Conservation (phyloP, 1,284 basidiomycete genomes). For the Blastosporella zonata region DNA sequence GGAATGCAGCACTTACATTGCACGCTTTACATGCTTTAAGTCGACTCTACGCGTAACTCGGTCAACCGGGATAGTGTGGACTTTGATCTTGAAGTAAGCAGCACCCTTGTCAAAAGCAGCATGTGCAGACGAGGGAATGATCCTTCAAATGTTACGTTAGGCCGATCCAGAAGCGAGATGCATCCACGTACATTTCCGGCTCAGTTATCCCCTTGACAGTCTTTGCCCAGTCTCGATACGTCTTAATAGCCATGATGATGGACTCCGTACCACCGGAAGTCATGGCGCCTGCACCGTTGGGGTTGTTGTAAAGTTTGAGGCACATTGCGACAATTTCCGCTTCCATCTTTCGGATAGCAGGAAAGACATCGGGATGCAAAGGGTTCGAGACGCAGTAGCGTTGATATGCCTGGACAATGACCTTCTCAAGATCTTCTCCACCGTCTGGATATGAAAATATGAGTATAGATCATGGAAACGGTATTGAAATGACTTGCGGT, state of each 20-base stretch:
- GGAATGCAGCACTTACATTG: slow-evolving; percentile 63
- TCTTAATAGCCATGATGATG: slow-evolving; percentile 93
- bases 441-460: slow-evolving; percentile 56
- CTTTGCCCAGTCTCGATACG: slow-evolving; percentile 91
- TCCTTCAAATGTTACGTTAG: slow-evolving; percentile 42
- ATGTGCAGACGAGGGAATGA: slow-evolving; percentile 85
- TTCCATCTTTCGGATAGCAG: slow-evolving; percentile 95
- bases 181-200: slow-evolving; percentile 80
- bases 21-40: slow-evolving; percentile 74
- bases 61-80: slow-evolving; percentile 89
- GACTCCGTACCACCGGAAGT: slow-evolving; percentile 97
- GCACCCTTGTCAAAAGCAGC: slow-evolving; percentile 95
- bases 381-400: slow-evolving; percentile 85
- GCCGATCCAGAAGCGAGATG: neutral
- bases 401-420: slow-evolving; percentile 69
- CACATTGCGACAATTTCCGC: slow-evolving; percentile 96
- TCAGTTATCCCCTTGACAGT: slow-evolving; percentile 84
- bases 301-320: slow-evolving; percentile 82
- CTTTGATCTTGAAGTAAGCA: slow-evolving; percentile 89
- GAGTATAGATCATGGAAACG: neutral
- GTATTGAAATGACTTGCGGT: slow-evolving; percentile 55
- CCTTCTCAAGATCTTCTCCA: slow-evolving; percentile 73
- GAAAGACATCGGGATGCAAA: slow-evolving; percentile 94
- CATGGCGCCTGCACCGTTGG: slow-evolving; percentile 84
- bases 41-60: slow-evolving; percentile 78